phyloP scores from a whole-genome alignment of 2,329 filamentous ascomycete genomes.

The Aureobasidium namibiae region DNA sequence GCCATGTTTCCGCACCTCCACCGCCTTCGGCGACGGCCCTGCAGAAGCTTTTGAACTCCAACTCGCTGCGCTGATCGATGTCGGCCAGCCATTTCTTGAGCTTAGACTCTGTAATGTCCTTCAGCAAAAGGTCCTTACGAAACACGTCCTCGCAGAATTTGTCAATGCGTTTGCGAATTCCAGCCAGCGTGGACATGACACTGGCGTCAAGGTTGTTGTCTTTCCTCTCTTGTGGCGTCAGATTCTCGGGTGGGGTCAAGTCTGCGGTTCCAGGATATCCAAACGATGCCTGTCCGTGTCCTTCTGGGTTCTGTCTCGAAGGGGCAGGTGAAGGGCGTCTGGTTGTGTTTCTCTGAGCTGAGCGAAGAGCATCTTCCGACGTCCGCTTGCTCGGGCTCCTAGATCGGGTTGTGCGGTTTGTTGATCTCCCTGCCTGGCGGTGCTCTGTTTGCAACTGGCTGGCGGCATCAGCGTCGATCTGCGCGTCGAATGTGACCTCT shows the following conservation, averaged over 20 bases:
- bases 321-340: neutral
- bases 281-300: neutral
- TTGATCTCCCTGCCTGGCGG: neutral
- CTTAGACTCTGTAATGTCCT: neutral
- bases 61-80: neutral
- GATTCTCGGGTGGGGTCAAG: neutral
- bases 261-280: neutral
- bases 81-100: neutral
- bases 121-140: neutral
- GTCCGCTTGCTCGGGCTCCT: neutral
- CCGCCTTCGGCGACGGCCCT: conserved; percentile 25
- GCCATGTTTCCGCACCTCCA: conserved; percentile 20
- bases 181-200: neutral
- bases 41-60: conserved; percentile 21
- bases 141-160: neutral
- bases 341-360: neutral
- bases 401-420: neutral
- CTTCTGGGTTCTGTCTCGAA: neutral
- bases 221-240: conserved; percentile 1
- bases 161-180: neutral
- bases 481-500: neutral
- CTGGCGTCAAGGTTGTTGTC: neutral
- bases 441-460: neutral
- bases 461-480: neutral
- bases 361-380: neutral